Base-by-base conservation (phyloP, 2,329 filamentous ascomycete species). In the Cladosporium halotolerans region DNA sequence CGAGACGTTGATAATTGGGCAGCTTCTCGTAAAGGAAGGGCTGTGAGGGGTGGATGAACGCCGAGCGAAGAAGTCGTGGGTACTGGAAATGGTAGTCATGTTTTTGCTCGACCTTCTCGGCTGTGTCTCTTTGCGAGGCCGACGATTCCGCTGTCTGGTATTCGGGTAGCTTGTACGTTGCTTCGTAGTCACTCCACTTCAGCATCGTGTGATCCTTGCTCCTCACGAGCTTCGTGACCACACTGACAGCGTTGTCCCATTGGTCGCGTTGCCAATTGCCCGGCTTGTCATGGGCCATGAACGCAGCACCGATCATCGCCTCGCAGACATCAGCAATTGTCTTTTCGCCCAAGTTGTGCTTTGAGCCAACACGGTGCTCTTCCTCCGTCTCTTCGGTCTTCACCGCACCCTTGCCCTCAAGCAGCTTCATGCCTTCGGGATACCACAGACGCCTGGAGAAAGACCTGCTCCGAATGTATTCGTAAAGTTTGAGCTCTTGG, bases 391-490 rank as follows among this genome's bases (percentile, higher is more conserved):
- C 75, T 54, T 73, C 76, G 50, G 72, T 75, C 55, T 76, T 80
- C 42, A 64, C 51, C 14, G 60, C 58, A 19, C 65, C 64, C 45
- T 64, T 67, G 31, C 92, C 92, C 55, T 80, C 80, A 5, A 85
- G 78, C 16, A 96, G 75, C 28, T 80, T 82, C 33, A 96, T 73
- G 0, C 86, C 85, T 55, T 88, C 81, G 0, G 93, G 93, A 65
- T 97, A 97, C 93, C 93, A 99, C 1, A 79, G 80, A 43, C 89
- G 84, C 48, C 82, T 79, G 63, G 86, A 88, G 67, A 97, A 96
- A 0, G 84, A 79, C 65, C 81, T 79, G n/a, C 86, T 92, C 13
- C 93, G 86, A 53, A 97, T 84, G 63, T 86, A 95, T 57, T 88
- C 82, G 56, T 88, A 80, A 2, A 86, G 70, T 14, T 82, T 80